Percentiles rank a stretch among this genome's conserved stretches.
phyloP scores from a whole-genome alignment of 805 yeast genomes.

The Hanseniaspora guilliermondii region DNA sequence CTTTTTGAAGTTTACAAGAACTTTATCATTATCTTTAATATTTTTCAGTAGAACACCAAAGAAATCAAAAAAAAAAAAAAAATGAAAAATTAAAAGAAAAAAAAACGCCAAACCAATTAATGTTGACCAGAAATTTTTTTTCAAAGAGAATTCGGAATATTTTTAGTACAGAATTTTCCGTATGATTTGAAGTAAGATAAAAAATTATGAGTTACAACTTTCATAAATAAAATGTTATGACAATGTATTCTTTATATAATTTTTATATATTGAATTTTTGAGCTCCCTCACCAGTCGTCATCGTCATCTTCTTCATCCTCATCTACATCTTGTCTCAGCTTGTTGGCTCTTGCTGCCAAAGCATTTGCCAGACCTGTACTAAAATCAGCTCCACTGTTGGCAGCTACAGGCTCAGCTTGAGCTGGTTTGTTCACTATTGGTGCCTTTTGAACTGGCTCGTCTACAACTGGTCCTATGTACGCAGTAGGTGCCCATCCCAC shows the following conservation, averaged over 20 bases:
- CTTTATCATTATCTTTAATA: background rate
- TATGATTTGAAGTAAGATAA: too few relatives aligned
- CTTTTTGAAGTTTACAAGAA: too few relatives aligned
- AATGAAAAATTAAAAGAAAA: background rate
- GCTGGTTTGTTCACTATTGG: constrained; percentile 26
- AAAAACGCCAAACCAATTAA: background rate
- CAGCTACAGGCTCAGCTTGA: constrained; percentile 16
- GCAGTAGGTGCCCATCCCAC: constrained; percentile 98
- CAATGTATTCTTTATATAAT: too few relatives aligned
- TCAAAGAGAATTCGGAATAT: background rate
- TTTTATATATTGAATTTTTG: background rate
- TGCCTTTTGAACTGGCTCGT: constrained; percentile 29
- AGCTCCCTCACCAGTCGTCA: constrained; percentile 24
- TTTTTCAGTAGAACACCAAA: background rate
- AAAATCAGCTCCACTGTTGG: constrained; percentile 27
- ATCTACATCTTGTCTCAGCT: constrained; percentile 46
- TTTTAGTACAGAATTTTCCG: too few relatives aligned
- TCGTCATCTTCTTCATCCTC: constrained; percentile 61
- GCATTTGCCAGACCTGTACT: constrained; percentile 89
- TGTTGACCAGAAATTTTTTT: background rate
- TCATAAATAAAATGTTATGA: too few relatives aligned
- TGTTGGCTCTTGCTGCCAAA: constrained; percentile 62
- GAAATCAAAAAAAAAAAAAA: background rate
- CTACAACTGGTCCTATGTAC: constrained; percentile 54
- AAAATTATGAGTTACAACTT: too few relatives aligned